Conservation (phyloP, 1,284 basidiomycete genomes). For the Rhodotorula sp. region DNA sequence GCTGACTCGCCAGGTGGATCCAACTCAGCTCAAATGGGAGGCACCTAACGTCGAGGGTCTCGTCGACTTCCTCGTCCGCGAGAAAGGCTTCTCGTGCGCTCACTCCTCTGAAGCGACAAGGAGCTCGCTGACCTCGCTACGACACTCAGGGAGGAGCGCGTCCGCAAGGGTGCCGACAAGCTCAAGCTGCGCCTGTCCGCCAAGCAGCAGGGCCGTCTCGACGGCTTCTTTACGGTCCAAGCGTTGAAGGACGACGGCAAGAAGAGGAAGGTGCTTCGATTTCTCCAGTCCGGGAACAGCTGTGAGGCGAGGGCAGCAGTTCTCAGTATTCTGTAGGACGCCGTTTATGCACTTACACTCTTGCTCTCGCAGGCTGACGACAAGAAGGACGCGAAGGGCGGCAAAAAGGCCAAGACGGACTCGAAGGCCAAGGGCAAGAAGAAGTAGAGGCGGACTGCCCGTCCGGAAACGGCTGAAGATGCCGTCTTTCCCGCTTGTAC, state of each 20-base stretch:
- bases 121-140: not conserved
- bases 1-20: too few species aligned
- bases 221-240: constrained; percentile 75
- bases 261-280: constrained; percentile 27
- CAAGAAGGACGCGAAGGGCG: constrained; percentile 29
- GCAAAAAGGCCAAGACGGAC: constrained; percentile 32
- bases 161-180: constrained; percentile 92
- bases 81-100: constrained; percentile 93
- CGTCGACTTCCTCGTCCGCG: constrained; percentile 87
- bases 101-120: too few species aligned
- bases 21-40: constrained; percentile 82
- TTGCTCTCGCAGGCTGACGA: constrained; percentile 14
- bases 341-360: too few species aligned
- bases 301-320: not conserved
- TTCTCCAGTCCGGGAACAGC: too few species aligned
- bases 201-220: constrained; percentile 94
- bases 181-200: constrained; percentile 79
- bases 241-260: constrained; percentile 19
- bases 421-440: constrained; percentile 22
- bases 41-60: constrained; percentile 89
- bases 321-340: too few species aligned
- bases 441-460: constrained; percentile 1
- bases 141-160: constrained; percentile 79
- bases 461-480: too few species aligned
- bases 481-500: too few species aligned